Conservation (phyloP, 1,284 basidiomycete species). For the Cryptococcus floricola region DNA sequence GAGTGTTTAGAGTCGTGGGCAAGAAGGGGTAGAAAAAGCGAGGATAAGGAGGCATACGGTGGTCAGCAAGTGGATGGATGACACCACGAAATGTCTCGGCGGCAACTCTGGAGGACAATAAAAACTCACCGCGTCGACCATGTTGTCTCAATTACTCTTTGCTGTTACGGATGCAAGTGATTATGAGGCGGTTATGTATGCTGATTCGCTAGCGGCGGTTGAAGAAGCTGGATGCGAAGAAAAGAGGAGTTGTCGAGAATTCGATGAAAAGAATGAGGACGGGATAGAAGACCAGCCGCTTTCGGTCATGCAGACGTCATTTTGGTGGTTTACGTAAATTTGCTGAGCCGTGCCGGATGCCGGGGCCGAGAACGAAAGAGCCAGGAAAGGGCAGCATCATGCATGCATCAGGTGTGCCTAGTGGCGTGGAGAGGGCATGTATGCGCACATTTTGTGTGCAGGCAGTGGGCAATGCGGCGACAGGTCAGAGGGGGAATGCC, state of each 20-base stretch:
- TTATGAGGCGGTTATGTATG: neutral
- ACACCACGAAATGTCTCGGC: neutral
- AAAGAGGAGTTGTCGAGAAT: neutral
- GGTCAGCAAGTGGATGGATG: neutral
- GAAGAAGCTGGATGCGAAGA: neutral
- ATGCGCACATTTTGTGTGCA: too few relatives aligned
- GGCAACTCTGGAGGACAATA: neutral
- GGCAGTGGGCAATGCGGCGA: too few relatives aligned
- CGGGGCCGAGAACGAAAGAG: neutral
- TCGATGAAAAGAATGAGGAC: neutral
- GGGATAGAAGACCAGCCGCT: too few relatives aligned
- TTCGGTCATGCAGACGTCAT: neutral
- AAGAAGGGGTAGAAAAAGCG: neutral
- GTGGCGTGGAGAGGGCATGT: too few relatives aligned
- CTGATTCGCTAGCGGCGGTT: neutral
- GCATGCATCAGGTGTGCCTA: too few relatives aligned
- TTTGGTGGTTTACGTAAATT: neutral
- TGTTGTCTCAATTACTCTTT: neutral
- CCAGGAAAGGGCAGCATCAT: too few relatives aligned
- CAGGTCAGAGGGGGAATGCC: too few relatives aligned
- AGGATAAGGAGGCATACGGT: neutral
- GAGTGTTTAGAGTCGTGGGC: neutral
- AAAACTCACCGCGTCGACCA: slow-evolving; percentile 1
- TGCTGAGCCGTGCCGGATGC: neutral
- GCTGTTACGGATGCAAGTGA: neutral